Conservation (phyloP, 2,329 filamentous ascomycete species). For the Apiospora pterosperma region DNA sequence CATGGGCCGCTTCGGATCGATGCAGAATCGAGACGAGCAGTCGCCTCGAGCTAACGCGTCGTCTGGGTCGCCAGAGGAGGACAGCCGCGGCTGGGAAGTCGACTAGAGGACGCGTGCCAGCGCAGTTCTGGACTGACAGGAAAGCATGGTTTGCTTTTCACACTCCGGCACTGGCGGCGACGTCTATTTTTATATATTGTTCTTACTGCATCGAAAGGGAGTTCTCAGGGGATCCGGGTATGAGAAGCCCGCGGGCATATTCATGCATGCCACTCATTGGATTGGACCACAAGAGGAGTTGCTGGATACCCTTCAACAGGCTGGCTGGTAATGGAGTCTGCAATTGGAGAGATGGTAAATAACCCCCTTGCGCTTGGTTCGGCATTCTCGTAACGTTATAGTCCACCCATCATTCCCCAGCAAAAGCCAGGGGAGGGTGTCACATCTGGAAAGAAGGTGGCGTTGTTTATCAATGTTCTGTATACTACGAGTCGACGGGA, state of each 20-base stretch:
- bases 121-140: background rate
- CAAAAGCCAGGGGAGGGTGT: background rate
- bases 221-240: background rate
- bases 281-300: background rate
- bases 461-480: background rate
- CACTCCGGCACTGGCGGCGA: too few relatives aligned
- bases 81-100: constrained; percentile 29
- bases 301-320: background rate
- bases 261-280: background rate
- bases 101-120: constrained; percentile 23
- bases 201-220: background rate
- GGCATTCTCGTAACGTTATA: too few relatives aligned
- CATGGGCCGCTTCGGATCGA: constrained; percentile 12
- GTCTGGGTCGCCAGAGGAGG: constrained; percentile 12
- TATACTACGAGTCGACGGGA: background rate
- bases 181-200: background rate
- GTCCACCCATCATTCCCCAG: too few relatives aligned
- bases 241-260: background rate
- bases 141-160: too few relatives aligned
- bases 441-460: background rate
- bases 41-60: background rate
- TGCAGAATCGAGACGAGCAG: constrained; percentile 6
- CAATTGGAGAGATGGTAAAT: background rate
- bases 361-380: background rate
- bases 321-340: background rate